A percentile compares a stretch with the other conserved stretches of the same genome.
Conservation (phyloP, 2,329 filamentous ascomycete species). For the Cladophialophora carrionii region DNA sequence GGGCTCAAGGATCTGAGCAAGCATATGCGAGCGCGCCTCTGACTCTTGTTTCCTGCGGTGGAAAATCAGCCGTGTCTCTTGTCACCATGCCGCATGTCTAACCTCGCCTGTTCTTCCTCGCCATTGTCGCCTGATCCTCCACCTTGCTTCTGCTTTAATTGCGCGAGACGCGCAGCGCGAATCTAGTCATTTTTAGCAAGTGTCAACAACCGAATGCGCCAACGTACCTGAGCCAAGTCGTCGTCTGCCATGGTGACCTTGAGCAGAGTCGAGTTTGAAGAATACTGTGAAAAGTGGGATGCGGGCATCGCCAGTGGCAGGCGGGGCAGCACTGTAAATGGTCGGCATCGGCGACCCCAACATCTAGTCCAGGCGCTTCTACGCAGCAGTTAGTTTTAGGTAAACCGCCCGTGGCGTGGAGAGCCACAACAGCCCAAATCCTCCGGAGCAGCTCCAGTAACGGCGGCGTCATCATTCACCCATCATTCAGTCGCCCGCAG, state of each 20-base stretch:
- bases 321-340: slow-evolving; percentile 20
- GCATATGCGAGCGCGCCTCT: slow-evolving; percentile 74
- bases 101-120: slow-evolving; percentile 69
- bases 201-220: not conserved
- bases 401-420: slow-evolving; percentile 12
- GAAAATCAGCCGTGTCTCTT: not conserved
- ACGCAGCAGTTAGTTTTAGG: not conserved
- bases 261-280: not conserved
- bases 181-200: slow-evolving; percentile 61
- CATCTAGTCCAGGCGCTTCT: not conserved
- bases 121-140: slow-evolving; percentile 55
- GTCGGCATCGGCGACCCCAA: slow-evolving; percentile 7
- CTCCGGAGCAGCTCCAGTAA: slow-evolving; percentile 3
- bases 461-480: not conserved
- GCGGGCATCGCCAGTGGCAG: slow-evolving; percentile 8
- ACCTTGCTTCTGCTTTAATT: slow-evolving; percentile 77
- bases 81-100: slow-evolving; percentile 39
- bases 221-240: slow-evolving; percentile 64
- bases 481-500: not conserved
- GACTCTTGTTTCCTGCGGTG: slow-evolving; percentile 53
- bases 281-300: slow-evolving; percentile 1
- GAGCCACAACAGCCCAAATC: slow-evolving; percentile 7
- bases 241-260: slow-evolving; percentile 61
- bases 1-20: slow-evolving; percentile 91
- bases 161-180: slow-evolving; percentile 85